These are phyloP conservation scores for Dactylella cylindrospora DNA, from an alignment of 2,329 filamentous ascomycete species.

Conservation along the genomic window DNA sequence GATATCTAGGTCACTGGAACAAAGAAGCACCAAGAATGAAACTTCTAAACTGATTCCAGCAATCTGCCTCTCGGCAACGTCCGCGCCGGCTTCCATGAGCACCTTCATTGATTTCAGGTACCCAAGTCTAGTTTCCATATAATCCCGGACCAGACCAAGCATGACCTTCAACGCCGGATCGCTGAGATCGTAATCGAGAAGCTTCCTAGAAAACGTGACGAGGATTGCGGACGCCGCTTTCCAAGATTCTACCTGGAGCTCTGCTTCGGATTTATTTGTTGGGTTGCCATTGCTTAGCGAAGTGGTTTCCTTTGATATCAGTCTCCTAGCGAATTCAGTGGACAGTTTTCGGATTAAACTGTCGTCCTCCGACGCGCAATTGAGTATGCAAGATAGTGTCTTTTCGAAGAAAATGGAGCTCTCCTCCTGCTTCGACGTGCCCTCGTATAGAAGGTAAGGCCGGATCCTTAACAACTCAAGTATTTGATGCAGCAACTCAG, in stretches of 20 bases:
- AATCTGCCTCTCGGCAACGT: slow-evolving; percentile 60
- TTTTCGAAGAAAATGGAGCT: slow-evolving; percentile 41
- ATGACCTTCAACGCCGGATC: slow-evolving; percentile 48
- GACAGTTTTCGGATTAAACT: slow-evolving; percentile 35
- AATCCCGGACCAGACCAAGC: slow-evolving; percentile 48
- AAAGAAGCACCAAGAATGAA: slow-evolving; percentile 64
- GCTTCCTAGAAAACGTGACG: slow-evolving; percentile 48
- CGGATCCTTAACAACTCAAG: slow-evolving; percentile 48
- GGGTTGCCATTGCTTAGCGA: slow-evolving; percentile 17
- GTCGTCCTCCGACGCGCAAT: slow-evolving; percentile 41
- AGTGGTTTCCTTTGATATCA: slow-evolving; percentile 38
- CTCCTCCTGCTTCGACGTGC: slow-evolving; percentile 32
- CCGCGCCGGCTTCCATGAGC: slow-evolving; percentile 59
- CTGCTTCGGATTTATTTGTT: slow-evolving; percentile 28
- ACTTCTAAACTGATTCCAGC: slow-evolving; percentile 57
- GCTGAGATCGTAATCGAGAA: slow-evolving; percentile 48
- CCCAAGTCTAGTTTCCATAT: slow-evolving; percentile 48
- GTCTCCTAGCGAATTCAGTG: slow-evolving; percentile 32
- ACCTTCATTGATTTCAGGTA: slow-evolving; percentile 54
- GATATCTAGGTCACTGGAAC: slow-evolving; percentile 65
- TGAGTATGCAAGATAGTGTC: slow-evolving; percentile 39
- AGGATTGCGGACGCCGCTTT: slow-evolving; percentile 48
- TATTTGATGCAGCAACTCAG: slow-evolving; percentile 48
- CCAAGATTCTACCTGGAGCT: slow-evolving; percentile 45
- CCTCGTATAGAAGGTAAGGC: slow-evolving; percentile 48